Percentiles rank a stretch among this genome's conserved stretches.
Evolutionary conservation across 2,329 filamentous ascomycete species (phyloP).

Genomic region (Penicillium expansum): DNA sequence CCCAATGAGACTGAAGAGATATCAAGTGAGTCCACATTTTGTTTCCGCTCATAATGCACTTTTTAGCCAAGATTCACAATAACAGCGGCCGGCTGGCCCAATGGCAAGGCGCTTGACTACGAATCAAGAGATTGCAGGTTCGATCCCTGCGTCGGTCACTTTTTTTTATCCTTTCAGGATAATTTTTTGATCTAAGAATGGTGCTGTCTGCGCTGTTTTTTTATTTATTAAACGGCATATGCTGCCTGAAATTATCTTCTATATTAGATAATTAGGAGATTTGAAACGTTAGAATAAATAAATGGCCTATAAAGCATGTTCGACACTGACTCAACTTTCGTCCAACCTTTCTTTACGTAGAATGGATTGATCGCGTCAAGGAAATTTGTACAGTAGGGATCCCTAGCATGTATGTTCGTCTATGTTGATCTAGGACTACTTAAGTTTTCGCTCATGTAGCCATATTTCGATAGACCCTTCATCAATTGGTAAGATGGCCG

Average conservation of each 20-base stretch:
- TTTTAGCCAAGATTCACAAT: too few species aligned
- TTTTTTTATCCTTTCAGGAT: constrained; percentile 12
- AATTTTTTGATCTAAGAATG: neutral
- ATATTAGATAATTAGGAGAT: too few species aligned
- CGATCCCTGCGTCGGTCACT: constrained; percentile 42
- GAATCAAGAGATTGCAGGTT: constrained; percentile 54
- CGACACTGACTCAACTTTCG: too few species aligned
- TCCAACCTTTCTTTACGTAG: neutral
- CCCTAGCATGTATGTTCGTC: too few species aligned
- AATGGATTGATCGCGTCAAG: neutral
- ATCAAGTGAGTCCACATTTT: too few species aligned
- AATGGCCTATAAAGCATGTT: neutral
- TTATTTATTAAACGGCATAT: too few species aligned
- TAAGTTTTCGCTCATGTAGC: neutral
- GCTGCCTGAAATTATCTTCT: too few species aligned
- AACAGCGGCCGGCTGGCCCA: constrained; percentile 40
- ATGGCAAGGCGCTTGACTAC: constrained; percentile 54
- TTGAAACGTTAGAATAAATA: too few species aligned
- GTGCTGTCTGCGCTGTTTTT: too few species aligned
- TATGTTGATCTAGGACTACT: too few species aligned
- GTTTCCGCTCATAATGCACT: too few species aligned
- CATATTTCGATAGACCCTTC: fast-evolving
- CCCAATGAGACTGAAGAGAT: neutral
- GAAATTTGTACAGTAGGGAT: neutral
- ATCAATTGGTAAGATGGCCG: constrained; percentile 33